Base-by-base conservation (phyloP, 148 eudicot genomes). In the Suaeda aralocaspica region DNA sequence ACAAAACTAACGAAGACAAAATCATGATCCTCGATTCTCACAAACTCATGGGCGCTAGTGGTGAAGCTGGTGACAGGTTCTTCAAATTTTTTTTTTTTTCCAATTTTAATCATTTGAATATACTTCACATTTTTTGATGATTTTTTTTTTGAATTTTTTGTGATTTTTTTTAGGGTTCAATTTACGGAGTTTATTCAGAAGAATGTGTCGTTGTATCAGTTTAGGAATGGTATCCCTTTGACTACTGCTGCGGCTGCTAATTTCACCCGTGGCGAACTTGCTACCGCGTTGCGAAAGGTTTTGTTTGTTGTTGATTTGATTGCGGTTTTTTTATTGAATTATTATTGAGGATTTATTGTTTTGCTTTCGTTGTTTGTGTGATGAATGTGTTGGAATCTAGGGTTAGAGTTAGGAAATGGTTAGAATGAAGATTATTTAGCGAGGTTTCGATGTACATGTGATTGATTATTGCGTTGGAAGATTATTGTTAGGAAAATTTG, bases 211-310 rank as follows among this genome's bases (percentile, higher is more conserved):
- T 71, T 89, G 81, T 89, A 89, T 53, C 95, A 89, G 79, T 89
- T 83, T 29, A 82, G 92, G n/a, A 91, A 91, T 72, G 87, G 88
- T 14, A 91, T 89, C 24, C 95, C 97, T 51, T 80, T 91, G 88
- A 85, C 97, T 0, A 89, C 97, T 66, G 72, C 89, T 21, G 97
- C 97, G 25, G 74, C 95, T 68, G 95, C 97, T 41, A 91, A 91
- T 76, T 91, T 89, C 83, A 89, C 91, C 25, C 85, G 97, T 4
- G 95, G 95, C 4, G 95, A 91, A 74, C 95, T 91, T 52, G 97
- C 97, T 22, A 84, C 89, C 4, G 95, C 97, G 49, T 79, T 91
- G 77, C 78, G 97, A 18, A 91, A 91, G 95, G 97, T 91, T 29
- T 22, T 53, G 29, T 56, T 22, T 64, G 2, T 16, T 31, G 21